phyloP scores from a whole-genome alignment of 2,329 filamentous ascomycete genomes.

The Sclerotinia borealis region DNA sequence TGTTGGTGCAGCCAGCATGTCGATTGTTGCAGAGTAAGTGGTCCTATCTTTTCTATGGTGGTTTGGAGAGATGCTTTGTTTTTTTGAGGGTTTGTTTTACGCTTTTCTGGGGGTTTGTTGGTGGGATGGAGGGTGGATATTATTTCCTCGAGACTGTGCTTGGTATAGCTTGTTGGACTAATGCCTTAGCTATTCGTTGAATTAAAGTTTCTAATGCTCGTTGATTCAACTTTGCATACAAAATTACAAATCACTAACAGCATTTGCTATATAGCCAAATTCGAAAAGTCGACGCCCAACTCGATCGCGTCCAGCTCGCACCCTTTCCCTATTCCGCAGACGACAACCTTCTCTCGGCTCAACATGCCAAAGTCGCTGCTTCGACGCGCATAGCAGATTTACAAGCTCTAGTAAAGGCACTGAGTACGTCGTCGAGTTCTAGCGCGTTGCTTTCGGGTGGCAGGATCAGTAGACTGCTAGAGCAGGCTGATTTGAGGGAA shows the following conservation, averaged over 20 bases:
- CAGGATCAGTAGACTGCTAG: conserved; percentile 56
- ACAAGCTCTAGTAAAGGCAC: conserved; percentile 59
- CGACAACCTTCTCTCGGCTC: conserved; percentile 31
- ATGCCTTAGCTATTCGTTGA: background rate
- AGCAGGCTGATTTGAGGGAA: conserved; percentile 53
- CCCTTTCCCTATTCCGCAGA: conserved; percentile 37
- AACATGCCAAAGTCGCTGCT: conserved; percentile 31
- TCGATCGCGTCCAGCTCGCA: conserved; percentile 54
- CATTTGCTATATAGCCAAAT: conserved; percentile 40
- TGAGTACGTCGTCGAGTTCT: conserved; percentile 64
- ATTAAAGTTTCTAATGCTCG: background rate
- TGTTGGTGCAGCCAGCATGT: conserved; percentile 33
- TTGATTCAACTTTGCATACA: background rate
- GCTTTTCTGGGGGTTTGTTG: background rate
- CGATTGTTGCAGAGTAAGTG: conserved; percentile 42
- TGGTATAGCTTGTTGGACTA: background rate
- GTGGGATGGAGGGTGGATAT: background rate
- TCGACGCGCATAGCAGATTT: conserved; percentile 55
- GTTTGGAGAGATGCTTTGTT: background rate
- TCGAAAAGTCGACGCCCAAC: conserved; percentile 56
- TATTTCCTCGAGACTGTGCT: background rate
- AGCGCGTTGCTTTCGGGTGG: conserved; percentile 53
- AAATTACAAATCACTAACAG: background rate
- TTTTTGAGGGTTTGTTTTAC: background rate
- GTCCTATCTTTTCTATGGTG: conserved; percentile 2